Evolutionary conservation across 2,329 filamentous ascomycete genomes (phyloP), one percentile per base, ranked within the genome.

Genomic region (Hymenoscyphus repandus): DNA sequence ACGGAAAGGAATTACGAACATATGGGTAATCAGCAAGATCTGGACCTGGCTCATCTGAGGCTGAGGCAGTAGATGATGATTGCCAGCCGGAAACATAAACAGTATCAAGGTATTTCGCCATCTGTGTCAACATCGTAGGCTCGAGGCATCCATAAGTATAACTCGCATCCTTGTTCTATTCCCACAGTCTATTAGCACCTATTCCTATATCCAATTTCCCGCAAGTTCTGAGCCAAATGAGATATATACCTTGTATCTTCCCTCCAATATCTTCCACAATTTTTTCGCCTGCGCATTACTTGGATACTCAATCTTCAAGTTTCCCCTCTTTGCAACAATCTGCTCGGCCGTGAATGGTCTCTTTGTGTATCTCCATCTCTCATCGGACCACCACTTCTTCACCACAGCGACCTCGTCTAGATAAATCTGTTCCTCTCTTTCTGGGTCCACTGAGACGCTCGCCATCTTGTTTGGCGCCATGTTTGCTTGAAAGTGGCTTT

Each of bases 61-160:
- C 82, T 2, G 92, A 96, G 45, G 93, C 93, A 6, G 93, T 99
- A 20, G 91, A 96, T 1, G 92, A 97, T 58, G 89, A 96, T 73
- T 99, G 93, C 93, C 93, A 99, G 58, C 93, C 93, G 49, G 93
- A 97, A 56, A 99, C 93, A 70, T 99, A 99, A 68, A 99, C 89
- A 32, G 93, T 99, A 68, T 99, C 93, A 56, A 99, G 79, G 71
- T 95, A 97, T 73, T 97, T 96, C 64, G 92, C 92, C 93, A 99
- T 99, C 72, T 99, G 93, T 27, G 93, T 97, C 68, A 99, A 81
- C 88, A 96, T 96, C 50, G 95, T 96, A 10, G 93, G 93, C 68
- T 99, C 93, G 58, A 99, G 78, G 73, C 93, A 97, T 65, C 93
- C 93, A 68, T 96, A 99, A 51, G 93, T 99, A 75, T 86, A 95